A percentile compares a stretch with the other conserved stretches of the same genome.
Evolutionary conservation across 2,329 filamentous ascomycete genomes (phyloP).

Genomic region (Elsinoe batatas): DNA sequence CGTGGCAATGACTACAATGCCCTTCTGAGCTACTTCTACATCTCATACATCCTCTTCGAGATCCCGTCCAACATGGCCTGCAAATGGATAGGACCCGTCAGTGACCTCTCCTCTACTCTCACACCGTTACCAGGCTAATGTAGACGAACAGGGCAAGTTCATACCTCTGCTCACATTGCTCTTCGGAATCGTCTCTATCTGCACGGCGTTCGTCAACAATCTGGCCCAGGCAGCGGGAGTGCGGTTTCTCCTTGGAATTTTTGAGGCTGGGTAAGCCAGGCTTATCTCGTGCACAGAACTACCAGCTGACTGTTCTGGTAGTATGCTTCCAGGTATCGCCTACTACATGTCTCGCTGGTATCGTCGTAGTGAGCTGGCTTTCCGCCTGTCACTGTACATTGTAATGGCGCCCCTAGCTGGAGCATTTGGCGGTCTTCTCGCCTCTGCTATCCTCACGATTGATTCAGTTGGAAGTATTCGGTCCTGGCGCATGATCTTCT

Average conservation of each 20-base stretch:
- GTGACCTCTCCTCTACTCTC: too few species aligned
- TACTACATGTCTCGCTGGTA: slow-evolving; percentile 69
- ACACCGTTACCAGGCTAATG: too few species aligned
- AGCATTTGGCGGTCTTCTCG: slow-evolving; percentile 59
- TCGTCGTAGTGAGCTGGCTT: slow-evolving; percentile 56
- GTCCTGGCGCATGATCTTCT: slow-evolving; percentile 62
- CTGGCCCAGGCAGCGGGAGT: slow-evolving; percentile 47
- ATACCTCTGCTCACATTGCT: slow-evolving; percentile 52
- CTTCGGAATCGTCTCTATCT: slow-evolving; percentile 54
- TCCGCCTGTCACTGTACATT: slow-evolving; percentile 58
- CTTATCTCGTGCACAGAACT: too few species aligned
- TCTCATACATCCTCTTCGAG: slow-evolving; percentile 64
- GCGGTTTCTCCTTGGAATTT: slow-evolving; percentile 52
- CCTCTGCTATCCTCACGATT: slow-evolving; percentile 52
- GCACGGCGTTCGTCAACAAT: slow-evolving; percentile 54
- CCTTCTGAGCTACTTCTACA: slow-evolving; percentile 59
- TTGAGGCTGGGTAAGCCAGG: slow-evolving; percentile 50
- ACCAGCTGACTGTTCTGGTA: too few species aligned
- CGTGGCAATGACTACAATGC: slow-evolving; percentile 59
- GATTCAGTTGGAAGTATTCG: slow-evolving; percentile 47
- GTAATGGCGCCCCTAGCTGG: slow-evolving; percentile 62
- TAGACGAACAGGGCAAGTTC: slow-evolving; percentile 47
- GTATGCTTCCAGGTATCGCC: slow-evolving; percentile 60
- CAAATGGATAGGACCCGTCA: slow-evolving; percentile 55
- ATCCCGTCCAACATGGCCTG: slow-evolving; percentile 59